A percentile compares a stretch with the other conserved stretches of the same genome.
These are phyloP conservation scores for Blepharisma stoltei DNA, from an alignment of 73 alveolate species.

Conservation along the genomic window DNA sequence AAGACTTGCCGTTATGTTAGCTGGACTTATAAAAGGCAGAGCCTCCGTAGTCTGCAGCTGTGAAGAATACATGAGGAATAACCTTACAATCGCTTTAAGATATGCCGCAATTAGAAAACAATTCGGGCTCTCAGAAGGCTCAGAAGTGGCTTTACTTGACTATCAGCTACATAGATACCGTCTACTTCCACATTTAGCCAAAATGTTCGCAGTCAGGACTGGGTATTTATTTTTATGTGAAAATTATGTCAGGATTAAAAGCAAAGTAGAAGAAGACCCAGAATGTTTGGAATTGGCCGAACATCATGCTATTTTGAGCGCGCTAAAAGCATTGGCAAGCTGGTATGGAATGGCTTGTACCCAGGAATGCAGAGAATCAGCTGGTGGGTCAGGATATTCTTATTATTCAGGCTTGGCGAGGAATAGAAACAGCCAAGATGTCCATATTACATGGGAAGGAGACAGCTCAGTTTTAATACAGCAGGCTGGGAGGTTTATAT, in stretches of 20 bases:
- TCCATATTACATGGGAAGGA: conserved; percentile 75
- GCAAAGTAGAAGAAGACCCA: background rate
- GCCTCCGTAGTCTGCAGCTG: background rate
- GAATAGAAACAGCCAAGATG: background rate
- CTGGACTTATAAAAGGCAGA: background rate
- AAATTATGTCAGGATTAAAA: background rate
- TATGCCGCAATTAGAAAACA: conserved; percentile 64
- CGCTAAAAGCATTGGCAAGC: conserved; percentile 46
- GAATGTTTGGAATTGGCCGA: conserved; percentile 32
- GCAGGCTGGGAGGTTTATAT: conserved; percentile 61
- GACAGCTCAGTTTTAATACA: conserved; percentile 74
- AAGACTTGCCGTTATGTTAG: conserved; percentile 4
- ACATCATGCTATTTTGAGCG: conserved; percentile 41
- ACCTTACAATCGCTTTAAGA: conserved; percentile 61
- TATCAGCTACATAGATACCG: conserved; percentile 41
- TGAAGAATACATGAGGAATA: conserved; percentile 37
- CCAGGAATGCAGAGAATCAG: conserved; percentile 57
- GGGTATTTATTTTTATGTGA: background rate
- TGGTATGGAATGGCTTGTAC: conserved; percentile 46
- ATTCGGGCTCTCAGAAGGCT: background rate
- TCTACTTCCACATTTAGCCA: conserved; percentile 28
- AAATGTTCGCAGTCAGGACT: conserved; percentile 26
- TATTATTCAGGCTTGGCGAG: conserved; percentile 57
- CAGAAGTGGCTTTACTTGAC: conserved; percentile 29
- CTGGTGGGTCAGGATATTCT: conserved; percentile 78